These are phyloP conservation scores for Colletotrichum musicola DNA, from an alignment of 2,329 filamentous ascomycete species.

Conservation along the genomic window DNA sequence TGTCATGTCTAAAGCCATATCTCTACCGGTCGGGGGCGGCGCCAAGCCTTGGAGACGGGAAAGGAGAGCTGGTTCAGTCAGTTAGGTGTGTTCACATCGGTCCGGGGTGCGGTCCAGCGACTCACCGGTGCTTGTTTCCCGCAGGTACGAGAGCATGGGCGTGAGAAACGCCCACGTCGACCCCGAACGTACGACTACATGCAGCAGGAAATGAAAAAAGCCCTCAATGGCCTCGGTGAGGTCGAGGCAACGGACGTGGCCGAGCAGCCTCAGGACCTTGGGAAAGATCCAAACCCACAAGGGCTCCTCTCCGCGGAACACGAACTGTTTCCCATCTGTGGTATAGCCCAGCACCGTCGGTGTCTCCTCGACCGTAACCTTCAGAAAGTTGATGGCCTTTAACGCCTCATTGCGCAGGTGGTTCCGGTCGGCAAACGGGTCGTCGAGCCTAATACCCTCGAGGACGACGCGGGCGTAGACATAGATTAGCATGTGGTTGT, in stretches of 20 bases:
- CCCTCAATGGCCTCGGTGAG: slow-evolving; percentile 65
- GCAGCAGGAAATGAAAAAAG: slow-evolving; percentile 64
- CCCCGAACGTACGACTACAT: slow-evolving; percentile 57
- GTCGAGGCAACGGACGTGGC: slow-evolving; percentile 61
- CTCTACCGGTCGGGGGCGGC: slow-evolving; percentile 44
- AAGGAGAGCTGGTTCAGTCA: slow-evolving; percentile 47
- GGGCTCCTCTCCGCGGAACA: slow-evolving; percentile 70
- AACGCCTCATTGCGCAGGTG: slow-evolving; percentile 70
- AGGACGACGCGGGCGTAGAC: slow-evolving; percentile 85
- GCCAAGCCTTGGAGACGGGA: slow-evolving; percentile 51
- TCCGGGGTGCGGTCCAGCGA: slow-evolving; percentile 13
- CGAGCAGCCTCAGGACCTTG: slow-evolving; percentile 68
- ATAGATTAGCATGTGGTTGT: slow-evolving; percentile 88
- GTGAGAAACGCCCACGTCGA: slow-evolving; percentile 62
- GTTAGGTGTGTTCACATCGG: slow-evolving; percentile 12
- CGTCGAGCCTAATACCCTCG: slow-evolving; percentile 75
- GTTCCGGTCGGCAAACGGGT: slow-evolving; percentile 73
- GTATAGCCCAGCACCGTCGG: slow-evolving; percentile 73
- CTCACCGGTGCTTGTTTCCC: slow-evolving; percentile 61
- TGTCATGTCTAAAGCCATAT: slow-evolving; percentile 46
- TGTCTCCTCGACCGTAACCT: slow-evolving; percentile 79
- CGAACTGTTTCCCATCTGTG: slow-evolving; percentile 54
- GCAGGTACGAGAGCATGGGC: slow-evolving; percentile 62
- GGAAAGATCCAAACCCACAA: slow-evolving; percentile 76
- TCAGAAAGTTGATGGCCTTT: slow-evolving; percentile 83